Conservation (phyloP, 2,329 filamentous ascomycete genomes). For the Cladosporium cucumerinum region DNA sequence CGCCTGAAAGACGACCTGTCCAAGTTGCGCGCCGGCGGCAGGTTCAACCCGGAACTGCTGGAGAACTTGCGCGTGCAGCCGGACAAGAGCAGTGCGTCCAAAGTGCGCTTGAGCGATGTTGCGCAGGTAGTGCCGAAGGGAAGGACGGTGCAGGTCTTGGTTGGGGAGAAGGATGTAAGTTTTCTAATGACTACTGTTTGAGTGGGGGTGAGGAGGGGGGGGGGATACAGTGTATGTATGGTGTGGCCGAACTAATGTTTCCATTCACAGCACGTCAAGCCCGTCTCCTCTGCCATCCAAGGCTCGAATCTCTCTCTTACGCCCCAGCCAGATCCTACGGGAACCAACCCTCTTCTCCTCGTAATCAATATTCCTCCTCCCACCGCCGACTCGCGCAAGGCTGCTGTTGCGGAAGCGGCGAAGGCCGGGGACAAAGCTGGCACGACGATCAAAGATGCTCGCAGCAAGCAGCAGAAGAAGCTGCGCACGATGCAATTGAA, state of each 20-base stretch:
- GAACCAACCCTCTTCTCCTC: constrained; percentile 49
- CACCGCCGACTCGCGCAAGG: constrained; percentile 50
- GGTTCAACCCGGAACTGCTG: constrained; percentile 60
- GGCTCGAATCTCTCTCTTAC: constrained; percentile 49
- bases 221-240: too few relatives aligned
- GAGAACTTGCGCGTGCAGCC: constrained; percentile 60
- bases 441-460: constrained; percentile 41
- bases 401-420: constrained; percentile 27
- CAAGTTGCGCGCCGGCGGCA: constrained; percentile 59
- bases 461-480: constrained; percentile 49
- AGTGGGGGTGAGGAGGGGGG: too few relatives aligned
- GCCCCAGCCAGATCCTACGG: constrained; percentile 49
- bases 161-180: constrained; percentile 58
- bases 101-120: constrained; percentile 56
- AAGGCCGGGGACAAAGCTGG: constrained; percentile 44
- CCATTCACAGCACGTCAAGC: constrained; percentile 49
- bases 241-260: neutral
- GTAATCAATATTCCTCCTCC: constrained; percentile 56
- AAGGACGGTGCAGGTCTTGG: constrained; percentile 58
- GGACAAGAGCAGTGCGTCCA: constrained; percentile 47
- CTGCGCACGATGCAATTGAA: constrained; percentile 43
- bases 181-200: too few relatives aligned
- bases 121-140: constrained; percentile 67
- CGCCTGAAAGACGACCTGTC: constrained; percentile 59
- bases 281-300: constrained; percentile 52